These are phyloP conservation scores for Penicillium sp. DNA, from an alignment of 2,329 filamentous ascomycete genomes.

Conservation along the genomic window DNA sequence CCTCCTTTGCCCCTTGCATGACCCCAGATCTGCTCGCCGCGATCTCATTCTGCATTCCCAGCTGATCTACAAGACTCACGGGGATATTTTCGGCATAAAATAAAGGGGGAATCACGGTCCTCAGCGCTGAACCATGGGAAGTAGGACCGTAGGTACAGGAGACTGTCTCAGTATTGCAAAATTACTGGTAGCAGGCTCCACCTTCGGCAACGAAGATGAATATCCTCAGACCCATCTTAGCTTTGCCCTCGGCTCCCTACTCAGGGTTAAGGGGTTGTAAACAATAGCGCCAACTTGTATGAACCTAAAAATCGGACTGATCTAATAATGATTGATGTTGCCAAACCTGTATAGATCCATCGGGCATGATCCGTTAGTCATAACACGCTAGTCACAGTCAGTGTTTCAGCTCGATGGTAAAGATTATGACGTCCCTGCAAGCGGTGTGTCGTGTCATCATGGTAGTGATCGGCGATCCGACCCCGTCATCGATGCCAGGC, in stretches of 20 bases:
- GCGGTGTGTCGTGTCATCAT: constrained; percentile 25
- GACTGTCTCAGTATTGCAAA: neutral
- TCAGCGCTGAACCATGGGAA: neutral
- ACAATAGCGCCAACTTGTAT: neutral
- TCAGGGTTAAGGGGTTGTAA: neutral
- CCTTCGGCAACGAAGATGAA: neutral
- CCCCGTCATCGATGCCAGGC: constrained; percentile 5
- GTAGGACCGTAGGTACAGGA: neutral
- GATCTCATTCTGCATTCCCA: neutral
- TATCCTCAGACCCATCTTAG: neutral
- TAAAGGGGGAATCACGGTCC: neutral
- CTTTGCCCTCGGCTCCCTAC: neutral
- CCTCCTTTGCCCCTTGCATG: constrained; percentile 24
- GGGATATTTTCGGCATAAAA: neutral
- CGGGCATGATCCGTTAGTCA: neutral
- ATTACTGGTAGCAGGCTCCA: neutral
- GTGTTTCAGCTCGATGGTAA: constrained; percentile 5
- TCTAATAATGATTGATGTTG: neutral
- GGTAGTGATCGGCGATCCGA: constrained; percentile 8
- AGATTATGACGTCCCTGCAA: constrained; percentile 24
- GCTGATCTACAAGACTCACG: neutral
- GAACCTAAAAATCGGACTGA: neutral
- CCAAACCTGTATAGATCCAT: neutral
- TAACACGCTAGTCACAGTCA: neutral
- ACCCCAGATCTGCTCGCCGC: constrained; percentile 16